These are phyloP conservation scores for Mycena amicta DNA, from an alignment of 768 basidiomycete species.

Conservation along the genomic window DNA sequence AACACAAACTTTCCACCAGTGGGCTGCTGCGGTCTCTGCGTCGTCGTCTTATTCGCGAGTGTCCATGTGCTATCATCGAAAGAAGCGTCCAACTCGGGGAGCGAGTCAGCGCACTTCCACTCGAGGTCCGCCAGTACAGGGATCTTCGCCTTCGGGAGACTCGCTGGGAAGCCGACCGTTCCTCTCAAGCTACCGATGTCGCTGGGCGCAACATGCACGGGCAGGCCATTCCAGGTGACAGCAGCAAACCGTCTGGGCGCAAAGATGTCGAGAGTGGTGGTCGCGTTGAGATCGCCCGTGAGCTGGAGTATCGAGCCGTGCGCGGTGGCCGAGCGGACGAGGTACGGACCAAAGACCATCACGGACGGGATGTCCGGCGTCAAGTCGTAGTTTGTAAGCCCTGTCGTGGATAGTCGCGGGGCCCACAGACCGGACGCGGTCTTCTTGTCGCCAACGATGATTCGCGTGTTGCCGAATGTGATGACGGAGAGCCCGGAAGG, in stretches of 20 bases:
- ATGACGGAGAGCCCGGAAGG: constrained; percentile 42
- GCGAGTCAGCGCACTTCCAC: constrained; percentile 63
- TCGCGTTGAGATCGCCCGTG: constrained; percentile 59
- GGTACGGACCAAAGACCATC: constrained; percentile 37
- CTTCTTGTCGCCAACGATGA: constrained; percentile 61
- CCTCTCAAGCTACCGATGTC: constrained; percentile 36
- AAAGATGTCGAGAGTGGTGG: constrained; percentile 55
- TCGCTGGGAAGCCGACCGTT: constrained; percentile 39
- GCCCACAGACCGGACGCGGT: constrained; percentile 65
- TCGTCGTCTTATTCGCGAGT: constrained; percentile 58
- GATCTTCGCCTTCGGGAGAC: constrained; percentile 28
- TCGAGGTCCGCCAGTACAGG: constrained; percentile 43
- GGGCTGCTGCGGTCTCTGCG: constrained; percentile 59
- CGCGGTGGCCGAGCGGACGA: constrained; percentile 34
- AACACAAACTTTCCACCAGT: constrained; percentile 48
- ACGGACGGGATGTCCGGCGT: constrained; percentile 32
- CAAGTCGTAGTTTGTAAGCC: constrained; percentile 30
- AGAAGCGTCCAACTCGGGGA: constrained; percentile 56
- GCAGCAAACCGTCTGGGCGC: constrained; percentile 44
- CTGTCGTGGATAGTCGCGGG: constrained; percentile 44
- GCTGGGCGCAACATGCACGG: constrained; percentile 33
- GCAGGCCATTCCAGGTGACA: constrained; percentile 63
- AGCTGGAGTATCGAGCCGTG: constrained; percentile 28
- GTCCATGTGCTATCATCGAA: constrained; percentile 64
- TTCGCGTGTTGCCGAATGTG: constrained; percentile 45